Percentiles rank a stretch among this genome's conserved stretches.
phyloP scores from a whole-genome alignment of 495 filamentous ascomycete species.

The Pseudotulostoma volvatum region DNA sequence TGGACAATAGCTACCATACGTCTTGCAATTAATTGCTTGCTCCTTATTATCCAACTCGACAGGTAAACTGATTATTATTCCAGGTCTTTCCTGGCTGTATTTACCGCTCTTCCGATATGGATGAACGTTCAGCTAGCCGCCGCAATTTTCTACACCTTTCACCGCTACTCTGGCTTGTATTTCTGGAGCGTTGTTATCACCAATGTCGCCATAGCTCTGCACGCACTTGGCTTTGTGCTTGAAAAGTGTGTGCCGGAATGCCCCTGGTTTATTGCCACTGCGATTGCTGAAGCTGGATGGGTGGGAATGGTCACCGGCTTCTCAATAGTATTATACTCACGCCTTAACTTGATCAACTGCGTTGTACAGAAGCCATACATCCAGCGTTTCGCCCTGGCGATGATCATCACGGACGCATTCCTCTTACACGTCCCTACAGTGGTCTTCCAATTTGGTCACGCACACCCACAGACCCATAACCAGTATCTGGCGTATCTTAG shows the following conservation, averaged over 20 bases:
- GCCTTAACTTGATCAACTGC: constrained; percentile 6
- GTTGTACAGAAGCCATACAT: constrained; percentile 3
- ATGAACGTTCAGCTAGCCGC: constrained; percentile 11
- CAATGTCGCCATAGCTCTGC: constrained; percentile 26
- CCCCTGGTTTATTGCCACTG: constrained; percentile 3
- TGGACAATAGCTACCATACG: too few relatives aligned
- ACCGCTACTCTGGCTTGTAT: constrained; percentile 26
- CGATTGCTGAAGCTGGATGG: constrained; percentile 3
- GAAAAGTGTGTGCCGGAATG: constrained; percentile 20
- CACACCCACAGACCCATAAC: constrained; percentile 6
- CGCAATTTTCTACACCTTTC: constrained; percentile 29
- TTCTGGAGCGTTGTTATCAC: constrained; percentile 32
- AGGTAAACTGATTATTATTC: not conserved
- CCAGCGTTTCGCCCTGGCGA: constrained; percentile 3
- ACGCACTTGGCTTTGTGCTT: constrained; percentile 33
- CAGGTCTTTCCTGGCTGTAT: constrained; percentile 1
- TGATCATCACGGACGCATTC: constrained; percentile 8
- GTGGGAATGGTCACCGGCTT: constrained; percentile 8
- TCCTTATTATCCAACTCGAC: not conserved
- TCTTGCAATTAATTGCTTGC: too few relatives aligned
- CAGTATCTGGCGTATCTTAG: constrained; percentile 16
- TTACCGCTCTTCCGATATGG: constrained; percentile 2
- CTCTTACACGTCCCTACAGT: constrained; percentile 7
- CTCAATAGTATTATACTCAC: constrained; percentile 7
- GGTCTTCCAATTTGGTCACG: constrained; percentile 6